These are phyloP conservation scores for Aspergillus tanneri DNA, from an alignment of 2,329 filamentous ascomycete species.

Conservation along the genomic window DNA sequence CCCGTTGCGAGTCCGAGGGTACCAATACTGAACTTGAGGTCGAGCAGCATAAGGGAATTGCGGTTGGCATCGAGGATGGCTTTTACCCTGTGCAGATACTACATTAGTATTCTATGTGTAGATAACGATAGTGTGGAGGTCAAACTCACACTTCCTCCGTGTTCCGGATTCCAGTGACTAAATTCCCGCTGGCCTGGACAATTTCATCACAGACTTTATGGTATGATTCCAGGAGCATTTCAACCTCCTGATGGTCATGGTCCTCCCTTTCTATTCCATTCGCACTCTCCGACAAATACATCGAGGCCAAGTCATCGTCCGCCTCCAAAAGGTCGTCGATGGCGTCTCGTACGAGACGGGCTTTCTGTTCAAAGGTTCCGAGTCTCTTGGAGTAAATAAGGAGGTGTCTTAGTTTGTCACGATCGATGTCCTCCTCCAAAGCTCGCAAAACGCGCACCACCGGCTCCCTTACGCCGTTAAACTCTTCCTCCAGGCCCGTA, in stretches of 20 bases:
- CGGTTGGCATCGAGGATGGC: conserved; percentile 97
- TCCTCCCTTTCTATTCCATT: conserved; percentile 70
- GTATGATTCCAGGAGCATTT: conserved; percentile 95
- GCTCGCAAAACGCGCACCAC: conserved; percentile 86
- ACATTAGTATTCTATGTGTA: background rate
- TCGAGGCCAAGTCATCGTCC: conserved; percentile 88
- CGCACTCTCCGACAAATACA: conserved; percentile 92
- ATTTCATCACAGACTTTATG: conserved; percentile 98
- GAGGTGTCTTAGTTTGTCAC: conserved; percentile 85
- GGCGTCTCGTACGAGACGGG: conserved; percentile 86
- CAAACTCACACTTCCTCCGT: conserved; percentile 89
- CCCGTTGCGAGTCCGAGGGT: conserved; percentile 93
- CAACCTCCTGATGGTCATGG: conserved; percentile 91
- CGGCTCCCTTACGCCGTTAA: conserved; percentile 88
- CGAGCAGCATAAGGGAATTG: conserved; percentile 95
- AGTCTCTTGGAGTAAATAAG: conserved; percentile 94
- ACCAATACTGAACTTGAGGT: conserved; percentile 93
- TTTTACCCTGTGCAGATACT: conserved; percentile 64
- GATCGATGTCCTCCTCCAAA: conserved; percentile 93
- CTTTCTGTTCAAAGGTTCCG: conserved; percentile 96
- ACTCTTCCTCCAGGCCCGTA: conserved; percentile 86
- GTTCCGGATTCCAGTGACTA: conserved; percentile 93
- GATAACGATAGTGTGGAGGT: background rate
- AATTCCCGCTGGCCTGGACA: conserved; percentile 87
- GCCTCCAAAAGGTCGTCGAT: conserved; percentile 94